A percentile compares a stretch with the other conserved stretches of the same genome.
These are phyloP conservation scores for Psophocarpus tetragonolobus DNA, from an alignment of 306 rosid genomes.

Conservation along the genomic window DNA sequence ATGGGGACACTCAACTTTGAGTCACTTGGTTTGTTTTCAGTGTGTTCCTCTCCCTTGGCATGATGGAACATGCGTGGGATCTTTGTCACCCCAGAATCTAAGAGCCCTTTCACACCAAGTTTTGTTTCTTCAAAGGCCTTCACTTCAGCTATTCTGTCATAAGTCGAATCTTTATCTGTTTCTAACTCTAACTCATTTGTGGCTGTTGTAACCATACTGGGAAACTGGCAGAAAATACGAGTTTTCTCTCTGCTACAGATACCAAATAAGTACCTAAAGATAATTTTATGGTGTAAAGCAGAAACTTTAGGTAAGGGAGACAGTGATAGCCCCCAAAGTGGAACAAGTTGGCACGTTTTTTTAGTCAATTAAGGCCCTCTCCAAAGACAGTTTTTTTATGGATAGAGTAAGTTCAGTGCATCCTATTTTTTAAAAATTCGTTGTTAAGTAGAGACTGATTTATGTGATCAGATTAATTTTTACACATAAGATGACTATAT, in stretches of 20 bases:
- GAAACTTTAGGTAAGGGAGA: too few relatives aligned
- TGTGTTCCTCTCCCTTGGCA: background rate
- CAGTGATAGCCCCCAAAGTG: background rate
- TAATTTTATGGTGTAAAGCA: background rate
- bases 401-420: too few relatives aligned
- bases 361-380: too few relatives aligned
- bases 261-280: too few relatives aligned
- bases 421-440: too few relatives aligned
- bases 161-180: background rate
- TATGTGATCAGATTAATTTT: too few relatives aligned
- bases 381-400: too few relatives aligned
- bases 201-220: background rate
- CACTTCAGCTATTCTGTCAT: background rate
- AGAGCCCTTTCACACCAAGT: conserved; percentile 20
- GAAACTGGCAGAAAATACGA: background rate
- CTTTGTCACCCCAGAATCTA: conserved; percentile 29
- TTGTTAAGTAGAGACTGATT: too few relatives aligned
- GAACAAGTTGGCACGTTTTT: background rate
- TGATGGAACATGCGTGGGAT: conserved; percentile 15
- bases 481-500: too few relatives aligned
- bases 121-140: conserved; percentile 24
- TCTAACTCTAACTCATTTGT: background rate
- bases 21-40: background rate
- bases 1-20: conserved; percentile 5
- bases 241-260: background rate